Conservation (phyloP, 208 protist species). For the Acanthamoeba healyi region DNA sequence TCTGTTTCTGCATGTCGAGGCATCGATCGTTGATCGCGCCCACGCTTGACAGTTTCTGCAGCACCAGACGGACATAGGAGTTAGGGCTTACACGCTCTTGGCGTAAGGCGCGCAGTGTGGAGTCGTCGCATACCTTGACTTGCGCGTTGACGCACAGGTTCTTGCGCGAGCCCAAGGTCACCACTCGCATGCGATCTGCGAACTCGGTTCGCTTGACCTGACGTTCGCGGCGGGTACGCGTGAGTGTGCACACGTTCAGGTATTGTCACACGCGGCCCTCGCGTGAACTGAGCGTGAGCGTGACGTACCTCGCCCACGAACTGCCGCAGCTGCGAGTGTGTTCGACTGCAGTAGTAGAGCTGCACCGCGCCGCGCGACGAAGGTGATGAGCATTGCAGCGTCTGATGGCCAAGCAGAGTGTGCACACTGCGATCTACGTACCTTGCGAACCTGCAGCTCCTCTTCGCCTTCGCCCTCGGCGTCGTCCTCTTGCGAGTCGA, state of each 20-base stretch:
- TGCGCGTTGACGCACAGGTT: conserved; percentile 94
- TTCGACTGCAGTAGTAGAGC: conserved; percentile 95
- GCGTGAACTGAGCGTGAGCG: not conserved
- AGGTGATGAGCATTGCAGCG: not conserved
- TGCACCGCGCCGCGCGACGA: not conserved
- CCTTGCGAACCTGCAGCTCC: conserved; percentile 43
- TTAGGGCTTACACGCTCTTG: no score
- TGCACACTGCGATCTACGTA: not conserved
- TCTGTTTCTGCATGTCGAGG: conserved; percentile 89
- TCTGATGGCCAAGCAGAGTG: not conserved
- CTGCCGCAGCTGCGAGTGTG: conserved; percentile 96
- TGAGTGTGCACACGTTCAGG: no score
- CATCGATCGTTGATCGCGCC: conserved; percentile 94
- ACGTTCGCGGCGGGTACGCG: no score
- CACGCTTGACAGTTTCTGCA: conserved; percentile 69
- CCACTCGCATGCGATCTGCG: conserved; percentile 85
- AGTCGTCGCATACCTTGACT: no score
- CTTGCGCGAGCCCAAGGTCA: conserved; percentile 94
- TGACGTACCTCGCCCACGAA: conserved; percentile 91
- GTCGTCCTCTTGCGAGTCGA: conserved; percentile 9
- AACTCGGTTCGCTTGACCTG: conserved; percentile 92
- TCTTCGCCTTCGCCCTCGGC: conserved; percentile 49
- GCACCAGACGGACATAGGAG: no score
- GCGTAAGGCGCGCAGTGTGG: no score
- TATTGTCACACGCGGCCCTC: no score